These are phyloP conservation scores for Murraya paniculata DNA, from an alignment of 345 rosid species.

Conservation along the genomic window DNA sequence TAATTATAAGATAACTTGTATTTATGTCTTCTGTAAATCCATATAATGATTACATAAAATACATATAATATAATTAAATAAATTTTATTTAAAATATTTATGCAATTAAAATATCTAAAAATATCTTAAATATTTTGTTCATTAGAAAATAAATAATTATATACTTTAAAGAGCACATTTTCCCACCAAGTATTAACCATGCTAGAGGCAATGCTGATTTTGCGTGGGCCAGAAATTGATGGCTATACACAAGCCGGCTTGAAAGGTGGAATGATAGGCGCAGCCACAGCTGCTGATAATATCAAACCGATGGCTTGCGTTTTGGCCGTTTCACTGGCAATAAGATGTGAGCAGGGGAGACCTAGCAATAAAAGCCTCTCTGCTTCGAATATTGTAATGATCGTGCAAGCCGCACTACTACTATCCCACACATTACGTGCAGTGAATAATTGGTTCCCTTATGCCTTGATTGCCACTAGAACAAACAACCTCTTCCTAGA, in stretches of 20 bases:
- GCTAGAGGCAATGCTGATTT: constrained; percentile 11
- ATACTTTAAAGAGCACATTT: no score
- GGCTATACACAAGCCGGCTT: constrained; percentile 57
- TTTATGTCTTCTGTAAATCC: no score
- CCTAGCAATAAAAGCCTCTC: constrained; percentile 45
- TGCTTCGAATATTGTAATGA: constrained; percentile 26
- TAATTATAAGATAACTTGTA: no score
- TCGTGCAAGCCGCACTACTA: neutral
- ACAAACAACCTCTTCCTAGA: neutral
- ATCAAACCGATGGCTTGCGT: constrained; percentile 40
- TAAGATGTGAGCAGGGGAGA: constrained; percentile 51
- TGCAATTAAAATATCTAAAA: no score
- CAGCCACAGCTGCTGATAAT: constrained; percentile 30
- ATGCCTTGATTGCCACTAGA: neutral
- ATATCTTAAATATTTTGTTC: no score
- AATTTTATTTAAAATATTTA: no score
- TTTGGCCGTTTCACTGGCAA: constrained; percentile 46
- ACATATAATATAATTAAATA: no score
- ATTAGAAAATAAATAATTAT: no score
- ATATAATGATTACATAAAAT: no score
- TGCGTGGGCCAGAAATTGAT: constrained; percentile 16
- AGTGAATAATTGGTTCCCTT: neutral
- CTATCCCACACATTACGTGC: neutral
- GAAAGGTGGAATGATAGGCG: constrained; percentile 42
- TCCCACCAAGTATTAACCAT: no score